Conservation (phyloP, 1,284 basidiomycete species). For the Exobasidium cylindrosporum region DNA sequence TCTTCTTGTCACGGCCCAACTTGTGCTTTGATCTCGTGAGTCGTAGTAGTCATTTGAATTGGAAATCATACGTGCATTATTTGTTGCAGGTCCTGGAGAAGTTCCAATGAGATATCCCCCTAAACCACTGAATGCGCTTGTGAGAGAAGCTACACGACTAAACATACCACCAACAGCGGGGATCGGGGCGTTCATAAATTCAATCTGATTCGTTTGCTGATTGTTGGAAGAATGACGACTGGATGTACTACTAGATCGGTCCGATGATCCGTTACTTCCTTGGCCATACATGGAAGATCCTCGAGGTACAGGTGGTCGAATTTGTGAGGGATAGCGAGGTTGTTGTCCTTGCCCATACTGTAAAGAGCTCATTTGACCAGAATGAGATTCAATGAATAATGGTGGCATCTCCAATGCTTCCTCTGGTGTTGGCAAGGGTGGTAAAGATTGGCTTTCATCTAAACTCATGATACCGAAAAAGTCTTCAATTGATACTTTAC, state of each 20-base stretch:
- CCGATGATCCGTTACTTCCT: conserved; percentile 1
- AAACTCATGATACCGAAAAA: conserved; percentile 41
- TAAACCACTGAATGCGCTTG: conserved; percentile 34
- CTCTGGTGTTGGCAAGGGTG: conserved; percentile 29
- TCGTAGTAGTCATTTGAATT: conserved; percentile 13
- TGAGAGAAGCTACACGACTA: conserved; percentile 30
- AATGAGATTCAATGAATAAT: conserved; percentile 25
- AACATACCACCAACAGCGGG: conserved; percentile 24
- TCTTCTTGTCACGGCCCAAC: conserved; percentile 8
- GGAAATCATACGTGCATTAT: conserved; percentile 25
- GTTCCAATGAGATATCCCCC: conserved; percentile 34
- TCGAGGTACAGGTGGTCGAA: conserved; percentile 30
- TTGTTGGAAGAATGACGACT: not conserved
- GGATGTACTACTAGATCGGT: conserved; percentile 7
- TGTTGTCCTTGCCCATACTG: not conserved
- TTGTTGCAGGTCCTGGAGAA: not conserved
- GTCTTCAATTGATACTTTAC: conserved; percentile 28
- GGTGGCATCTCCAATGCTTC: conserved; percentile 43
- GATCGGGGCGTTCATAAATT: not conserved
- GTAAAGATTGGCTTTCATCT: conserved; percentile 23
- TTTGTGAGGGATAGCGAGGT: not conserved
- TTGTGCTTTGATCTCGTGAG: conserved; percentile 8
- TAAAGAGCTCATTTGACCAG: not conserved
- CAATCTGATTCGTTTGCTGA: not conserved
- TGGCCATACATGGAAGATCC: conserved; percentile 7